Evolutionary conservation across 345 rosid genomes (phyloP).

Genomic region (Salix arbutifolia): DNA sequence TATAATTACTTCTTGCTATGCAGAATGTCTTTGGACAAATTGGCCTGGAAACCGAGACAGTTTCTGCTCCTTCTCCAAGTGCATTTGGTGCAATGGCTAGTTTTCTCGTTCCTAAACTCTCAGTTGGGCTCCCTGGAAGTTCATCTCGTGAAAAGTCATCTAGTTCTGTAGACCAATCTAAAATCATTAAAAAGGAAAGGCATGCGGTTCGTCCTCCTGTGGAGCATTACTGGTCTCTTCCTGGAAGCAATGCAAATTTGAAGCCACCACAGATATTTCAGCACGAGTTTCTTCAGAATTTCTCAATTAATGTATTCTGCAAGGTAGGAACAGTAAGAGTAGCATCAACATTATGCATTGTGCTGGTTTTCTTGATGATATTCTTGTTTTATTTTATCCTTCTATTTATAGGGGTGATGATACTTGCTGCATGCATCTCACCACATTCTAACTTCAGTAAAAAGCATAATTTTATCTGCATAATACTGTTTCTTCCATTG

Average conservation of each 20-base stretch:
- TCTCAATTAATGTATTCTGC: slow-evolving; percentile 95
- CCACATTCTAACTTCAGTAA: background rate
- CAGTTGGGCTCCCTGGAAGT: slow-evolving; percentile 79
- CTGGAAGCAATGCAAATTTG: slow-evolving; percentile 50
- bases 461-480: no score
- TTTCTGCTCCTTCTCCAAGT: slow-evolving; percentile 53
- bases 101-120: slow-evolving; percentile 94
- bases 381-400: background rate
- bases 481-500: background rate
- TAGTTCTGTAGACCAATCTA: slow-evolving; percentile 56
- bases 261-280: slow-evolving; percentile 94
- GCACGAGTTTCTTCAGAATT: slow-evolving; percentile 96
- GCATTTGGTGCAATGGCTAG: slow-evolving; percentile 99
- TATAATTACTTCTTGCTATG: slow-evolving; percentile 21
- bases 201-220: slow-evolving; percentile 92
- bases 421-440: background rate
- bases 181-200: slow-evolving; percentile 67
- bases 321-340: slow-evolving; percentile 46
- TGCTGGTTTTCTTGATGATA: background rate
- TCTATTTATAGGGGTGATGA: background rate
- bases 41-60: slow-evolving; percentile 51
- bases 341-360: background rate
- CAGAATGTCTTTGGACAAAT: slow-evolving; percentile 81
- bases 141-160: slow-evolving; percentile 58
- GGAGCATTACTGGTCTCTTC: slow-evolving; percentile 92